Percentiles rank a stretch among this genome's conserved stretches.
Evolutionary conservation across 2,329 filamentous ascomycete genomes (phyloP).

Genomic region (Leptographium radiaticola): DNA sequence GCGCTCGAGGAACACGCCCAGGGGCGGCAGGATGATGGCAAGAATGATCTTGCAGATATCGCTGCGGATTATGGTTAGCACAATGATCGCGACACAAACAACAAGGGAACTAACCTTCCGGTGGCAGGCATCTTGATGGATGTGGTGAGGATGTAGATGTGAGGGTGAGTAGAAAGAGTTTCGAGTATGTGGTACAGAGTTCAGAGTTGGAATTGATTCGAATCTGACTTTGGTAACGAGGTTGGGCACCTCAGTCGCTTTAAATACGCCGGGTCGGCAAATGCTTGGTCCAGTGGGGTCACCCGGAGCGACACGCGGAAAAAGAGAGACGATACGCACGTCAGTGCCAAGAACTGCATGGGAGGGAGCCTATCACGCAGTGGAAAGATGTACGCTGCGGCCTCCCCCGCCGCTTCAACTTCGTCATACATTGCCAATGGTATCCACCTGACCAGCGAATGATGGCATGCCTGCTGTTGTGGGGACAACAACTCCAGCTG

Average conservation of each 20-base stretch:
- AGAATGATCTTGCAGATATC: conserved; percentile 62
- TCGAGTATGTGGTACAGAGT: neutral
- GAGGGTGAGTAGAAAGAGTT: neutral
- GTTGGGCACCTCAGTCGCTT: neutral
- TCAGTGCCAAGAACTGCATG: neutral
- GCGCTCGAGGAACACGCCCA: conserved; percentile 90
- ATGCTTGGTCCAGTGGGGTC: neutral
- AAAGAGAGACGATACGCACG: neutral
- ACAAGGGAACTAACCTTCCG: conserved; percentile 26
- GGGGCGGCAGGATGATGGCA: conserved; percentile 77
- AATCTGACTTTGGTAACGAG: neutral
- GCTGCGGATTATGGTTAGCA: conserved; percentile 11
- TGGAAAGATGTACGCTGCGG: neutral
- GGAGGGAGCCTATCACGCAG: neutral
- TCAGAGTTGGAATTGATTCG: neutral
- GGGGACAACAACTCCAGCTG: too few relatives aligned
- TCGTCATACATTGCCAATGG: neutral
- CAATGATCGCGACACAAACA: neutral
- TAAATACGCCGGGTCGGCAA: neutral
- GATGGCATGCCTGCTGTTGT: too few relatives aligned
- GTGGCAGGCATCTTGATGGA: conserved; percentile 43
- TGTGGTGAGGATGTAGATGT: neutral
- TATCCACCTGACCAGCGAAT: neutral
- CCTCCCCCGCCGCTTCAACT: neutral
- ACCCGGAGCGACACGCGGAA: too few relatives aligned